Evolutionary conservation across 306 rosid genomes (phyloP).

Genomic region (Morella rubra): DNA sequence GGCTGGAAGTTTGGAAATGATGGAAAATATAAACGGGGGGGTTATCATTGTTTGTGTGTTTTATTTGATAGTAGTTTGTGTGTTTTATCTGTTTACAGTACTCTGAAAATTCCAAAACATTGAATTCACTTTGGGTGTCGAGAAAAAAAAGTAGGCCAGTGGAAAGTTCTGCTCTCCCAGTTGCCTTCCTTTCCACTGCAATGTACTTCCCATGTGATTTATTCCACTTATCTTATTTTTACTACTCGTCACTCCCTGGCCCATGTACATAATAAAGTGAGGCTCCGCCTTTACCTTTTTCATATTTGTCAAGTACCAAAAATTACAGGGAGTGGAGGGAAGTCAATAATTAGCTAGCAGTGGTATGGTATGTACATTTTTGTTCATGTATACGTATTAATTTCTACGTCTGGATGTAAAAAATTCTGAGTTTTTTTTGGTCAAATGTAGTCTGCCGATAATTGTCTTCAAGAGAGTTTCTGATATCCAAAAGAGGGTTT

Average conservation of each 20-base stretch:
- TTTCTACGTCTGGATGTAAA: background rate
- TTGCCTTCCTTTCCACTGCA: background rate
- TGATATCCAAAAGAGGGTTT: background rate
- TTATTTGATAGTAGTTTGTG: background rate
- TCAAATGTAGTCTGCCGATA: background rate
- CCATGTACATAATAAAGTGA: background rate
- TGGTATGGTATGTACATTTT: background rate
- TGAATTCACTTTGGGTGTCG: background rate
- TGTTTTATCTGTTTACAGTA: background rate
- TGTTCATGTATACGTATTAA: background rate
- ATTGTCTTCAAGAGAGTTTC: background rate
- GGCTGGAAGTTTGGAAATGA: background rate
- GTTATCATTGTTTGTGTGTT: too few species aligned
- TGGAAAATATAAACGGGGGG: background rate
- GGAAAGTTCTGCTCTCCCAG: conserved; percentile 8
- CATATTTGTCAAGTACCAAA: background rate
- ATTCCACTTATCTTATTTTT: background rate
- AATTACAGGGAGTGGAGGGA: background rate
- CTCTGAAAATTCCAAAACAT: background rate
- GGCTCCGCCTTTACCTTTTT: background rate
- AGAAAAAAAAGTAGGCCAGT: background rate
- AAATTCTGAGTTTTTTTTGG: background rate
- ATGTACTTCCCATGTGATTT: background rate
- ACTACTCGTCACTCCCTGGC: background rate
- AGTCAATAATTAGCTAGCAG: background rate